A percentile compares a stretch with the other conserved stretches of the same genome.
phyloP scores from a whole-genome alignment of 2,329 filamentous ascomycete genomes.

The Aspergillus sp. region DNA sequence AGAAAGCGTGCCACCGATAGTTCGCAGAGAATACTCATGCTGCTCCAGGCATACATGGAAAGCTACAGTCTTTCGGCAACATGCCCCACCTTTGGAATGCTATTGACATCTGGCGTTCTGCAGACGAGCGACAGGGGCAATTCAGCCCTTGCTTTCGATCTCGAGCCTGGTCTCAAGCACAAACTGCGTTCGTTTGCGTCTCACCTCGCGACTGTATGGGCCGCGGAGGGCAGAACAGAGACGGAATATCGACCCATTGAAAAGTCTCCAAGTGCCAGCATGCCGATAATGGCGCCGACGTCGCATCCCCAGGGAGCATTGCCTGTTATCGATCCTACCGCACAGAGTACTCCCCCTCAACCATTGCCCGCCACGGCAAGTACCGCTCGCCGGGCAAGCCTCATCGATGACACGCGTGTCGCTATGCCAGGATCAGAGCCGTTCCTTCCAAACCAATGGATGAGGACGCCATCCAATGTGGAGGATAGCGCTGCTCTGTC shows the following conservation, averaged over 20 bases:
- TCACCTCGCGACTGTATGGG: constrained; percentile 31
- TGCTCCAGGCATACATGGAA: constrained; percentile 41
- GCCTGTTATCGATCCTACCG: not conserved
- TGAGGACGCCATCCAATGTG: constrained; percentile 24
- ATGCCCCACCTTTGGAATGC: constrained; percentile 43
- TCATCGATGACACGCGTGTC: constrained; percentile 10
- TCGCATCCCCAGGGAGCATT: constrained; percentile 7
- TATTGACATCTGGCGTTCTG: constrained; percentile 36
- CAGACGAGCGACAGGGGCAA: constrained; percentile 5
- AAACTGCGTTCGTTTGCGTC: constrained; percentile 29
- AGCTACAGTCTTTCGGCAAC: constrained; percentile 41
- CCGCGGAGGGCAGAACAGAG: constrained; percentile 12
- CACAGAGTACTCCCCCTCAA: constrained; percentile 4
- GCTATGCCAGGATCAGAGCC: constrained; percentile 17
- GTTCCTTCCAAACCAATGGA: constrained; percentile 29
- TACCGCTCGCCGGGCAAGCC: constrained; percentile 1
- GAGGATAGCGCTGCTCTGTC: constrained; percentile 26
- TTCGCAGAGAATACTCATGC: constrained; percentile 34
- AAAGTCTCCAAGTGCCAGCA: not conserved
- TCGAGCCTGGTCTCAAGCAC: constrained; percentile 26
- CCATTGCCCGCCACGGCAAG: constrained; percentile 1
- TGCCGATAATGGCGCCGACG: not conserved
- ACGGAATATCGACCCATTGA: not conserved
- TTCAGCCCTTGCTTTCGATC: constrained; percentile 14
- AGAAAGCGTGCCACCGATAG: constrained; percentile 33